These are phyloP conservation scores for Bacterosira constricta DNA, from an alignment of 108 stramenopile species.

Conservation along the genomic window DNA sequence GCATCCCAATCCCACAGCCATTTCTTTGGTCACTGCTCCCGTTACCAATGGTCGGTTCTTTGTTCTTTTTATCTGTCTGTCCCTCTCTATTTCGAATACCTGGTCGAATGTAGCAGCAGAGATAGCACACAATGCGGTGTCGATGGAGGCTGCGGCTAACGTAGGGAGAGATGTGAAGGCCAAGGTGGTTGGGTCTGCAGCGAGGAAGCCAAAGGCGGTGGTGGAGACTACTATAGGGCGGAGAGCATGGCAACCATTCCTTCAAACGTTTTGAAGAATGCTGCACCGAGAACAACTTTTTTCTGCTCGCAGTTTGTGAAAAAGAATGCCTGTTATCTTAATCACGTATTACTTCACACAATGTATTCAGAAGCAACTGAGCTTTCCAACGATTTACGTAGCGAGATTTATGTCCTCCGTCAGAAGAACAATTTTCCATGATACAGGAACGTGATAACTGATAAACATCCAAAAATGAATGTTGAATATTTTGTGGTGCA, in stretches of 20 bases:
- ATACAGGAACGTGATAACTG: constrained; percentile 10
- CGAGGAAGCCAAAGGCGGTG: constrained; percentile 89
- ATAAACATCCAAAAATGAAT: constrained; percentile 25
- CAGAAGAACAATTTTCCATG: constrained; percentile 29
- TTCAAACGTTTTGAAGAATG: no score
- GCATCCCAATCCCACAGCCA: constrained; percentile 75
- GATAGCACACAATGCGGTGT: constrained; percentile 87
- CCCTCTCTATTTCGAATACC: constrained; percentile 77
- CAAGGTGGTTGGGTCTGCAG: constrained; percentile 76
- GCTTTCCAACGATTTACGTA: constrained; percentile 40
- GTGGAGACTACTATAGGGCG: constrained; percentile 91
- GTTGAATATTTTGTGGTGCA: neutral
- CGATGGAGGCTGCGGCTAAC: constrained; percentile 67
- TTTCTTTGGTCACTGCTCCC: constrained; percentile 53
- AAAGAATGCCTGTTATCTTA: no score
- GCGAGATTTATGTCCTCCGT: constrained; percentile 19
- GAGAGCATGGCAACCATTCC: no score
- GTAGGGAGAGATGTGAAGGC: constrained; percentile 51
- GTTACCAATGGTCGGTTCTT: constrained; percentile 86
- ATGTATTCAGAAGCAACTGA: constrained; percentile 30
- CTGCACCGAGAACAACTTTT: no score
- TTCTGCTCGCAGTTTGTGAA: no score
- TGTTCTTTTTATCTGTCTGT: constrained; percentile 92
- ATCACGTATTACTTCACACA: constrained; percentile 26
- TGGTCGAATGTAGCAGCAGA: constrained; percentile 96